Base-by-base conservation (phyloP, 1,284 basidiomycete species). In the Trichosporon sp. region DNA sequence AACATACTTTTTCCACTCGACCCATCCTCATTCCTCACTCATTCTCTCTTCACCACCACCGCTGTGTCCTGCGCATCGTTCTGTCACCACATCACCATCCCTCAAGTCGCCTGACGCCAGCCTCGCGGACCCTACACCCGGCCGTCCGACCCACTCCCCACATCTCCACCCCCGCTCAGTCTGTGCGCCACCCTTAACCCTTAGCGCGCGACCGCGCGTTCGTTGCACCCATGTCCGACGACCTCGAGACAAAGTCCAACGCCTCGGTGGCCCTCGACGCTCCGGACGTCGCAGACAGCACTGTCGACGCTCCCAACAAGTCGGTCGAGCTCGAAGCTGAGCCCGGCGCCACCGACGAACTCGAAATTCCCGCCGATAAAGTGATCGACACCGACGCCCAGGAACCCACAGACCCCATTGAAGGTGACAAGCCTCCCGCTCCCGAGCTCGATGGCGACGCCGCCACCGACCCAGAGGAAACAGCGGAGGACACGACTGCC, bases 321-420 rank as follows among this genome's bases (percentile, higher is more conserved):
- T 18, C 53, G 25, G 25, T 27, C 27, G 25, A 31, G 27, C 18
- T 18, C 25, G 53, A 4, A 6, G 53, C 25, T 18, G 53, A 58
- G 21, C 21, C 23, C 21, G 47, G 18, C 47, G 47, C 47, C 47
- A 51, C 47, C 13, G 53, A 31, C 6, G 27, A 58, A 6, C 12
- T 25, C 27, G 56, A 31, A 3, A 15, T 18, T 18, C 56, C 29
- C 6, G 29, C 18, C 3, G 56, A 31, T 29, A 31, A n/a, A 18
- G 29, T 31, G 56, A 60, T 60, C 27, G 56, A 60, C 56, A 29
- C 27, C 56, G 56, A n/a, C 56, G 56, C 56, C 56, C 56, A 60
- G 56, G 56, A 60, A 60, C 56, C 27, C 56, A 60, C 56, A 21
- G 29, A 60, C 29, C 27, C 18, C 56, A 18, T 21, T 8, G 7